A percentile compares a stretch with the other conserved stretches of the same genome.
These are phyloP conservation scores for Schizophyllum amplum DNA, from an alignment of 1,284 basidiomycete species.

Conservation along the genomic window DNA sequence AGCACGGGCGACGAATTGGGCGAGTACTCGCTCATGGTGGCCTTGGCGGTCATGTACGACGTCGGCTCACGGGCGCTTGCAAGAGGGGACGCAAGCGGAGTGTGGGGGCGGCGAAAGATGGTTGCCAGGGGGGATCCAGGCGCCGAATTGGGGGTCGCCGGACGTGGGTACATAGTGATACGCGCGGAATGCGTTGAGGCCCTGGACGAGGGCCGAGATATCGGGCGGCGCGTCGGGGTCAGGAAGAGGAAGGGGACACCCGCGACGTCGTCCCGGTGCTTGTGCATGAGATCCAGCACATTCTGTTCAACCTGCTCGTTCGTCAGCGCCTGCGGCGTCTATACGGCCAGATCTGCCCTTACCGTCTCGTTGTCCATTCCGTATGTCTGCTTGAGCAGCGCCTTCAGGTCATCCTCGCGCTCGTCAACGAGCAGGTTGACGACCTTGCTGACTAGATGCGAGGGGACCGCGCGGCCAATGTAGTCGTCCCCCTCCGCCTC, in stretches of 20 bases:
- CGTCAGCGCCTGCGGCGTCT: conserved; percentile 8
- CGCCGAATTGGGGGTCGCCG: conserved; percentile 66
- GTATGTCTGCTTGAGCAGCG: conserved; percentile 61
- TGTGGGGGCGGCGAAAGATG: conserved; percentile 70
- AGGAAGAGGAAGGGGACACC: conserved; percentile 77
- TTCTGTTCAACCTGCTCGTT: conserved; percentile 57
- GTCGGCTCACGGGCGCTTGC: conserved; percentile 38
- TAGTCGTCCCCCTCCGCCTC: conserved; percentile 52
- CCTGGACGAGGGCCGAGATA: conserved; percentile 75
- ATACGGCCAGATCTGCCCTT: conserved; percentile 16
- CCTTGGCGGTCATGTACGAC: conserved; percentile 52
- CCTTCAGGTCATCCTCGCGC: conserved; percentile 80
- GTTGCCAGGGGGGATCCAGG: conserved; percentile 62
- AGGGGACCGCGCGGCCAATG: conserved; percentile 33
- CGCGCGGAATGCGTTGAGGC: conserved; percentile 65
- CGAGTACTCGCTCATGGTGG: conserved; percentile 41
- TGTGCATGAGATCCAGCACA: conserved; percentile 81
- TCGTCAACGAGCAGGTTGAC: conserved; percentile 70
- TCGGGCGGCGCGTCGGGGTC: conserved; percentile 68
- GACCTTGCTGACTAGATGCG: conserved; percentile 57
- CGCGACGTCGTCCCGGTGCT: conserved; percentile 73
- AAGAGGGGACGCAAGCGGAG: conserved; percentile 65
- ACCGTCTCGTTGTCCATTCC: conserved; percentile 73
- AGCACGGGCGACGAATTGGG: conserved; percentile 67
- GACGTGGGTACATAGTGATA: conserved; percentile 43